These are phyloP conservation scores for Senecio squalidus DNA, from an alignment of 140 eudicot genomes.

Conservation along the genomic window DNA sequence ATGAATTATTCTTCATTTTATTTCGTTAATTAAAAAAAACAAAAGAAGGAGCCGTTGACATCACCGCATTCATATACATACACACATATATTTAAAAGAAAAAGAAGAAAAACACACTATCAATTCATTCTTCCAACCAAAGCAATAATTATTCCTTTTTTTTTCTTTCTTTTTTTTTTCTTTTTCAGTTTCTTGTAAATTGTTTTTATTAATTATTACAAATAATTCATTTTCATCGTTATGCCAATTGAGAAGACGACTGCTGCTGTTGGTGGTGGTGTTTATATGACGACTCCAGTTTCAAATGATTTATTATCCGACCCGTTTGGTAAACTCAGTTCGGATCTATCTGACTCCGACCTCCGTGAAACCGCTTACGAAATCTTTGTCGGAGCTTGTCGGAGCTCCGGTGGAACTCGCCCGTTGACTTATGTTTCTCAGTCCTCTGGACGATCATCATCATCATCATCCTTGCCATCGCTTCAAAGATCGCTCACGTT, in stretches of 20 bases:
- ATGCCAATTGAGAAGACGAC: conserved; percentile 24
- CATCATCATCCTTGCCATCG: conserved; percentile 26
- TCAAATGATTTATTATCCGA: conserved; percentile 24
- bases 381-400: conserved; percentile 77
- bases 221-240: not conserved
- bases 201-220: not conserved
- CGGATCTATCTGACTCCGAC: conserved; percentile 48
- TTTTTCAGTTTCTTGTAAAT: not conserved
- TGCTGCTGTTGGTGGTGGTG: too few relatives aligned
- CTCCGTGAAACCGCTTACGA: conserved; percentile 89
- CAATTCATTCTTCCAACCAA: not conserved
- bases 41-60: conserved; percentile 15
- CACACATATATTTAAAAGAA: too few relatives aligned
- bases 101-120: not conserved
- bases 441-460: conserved; percentile 26
- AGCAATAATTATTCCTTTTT: conserved; percentile 16
- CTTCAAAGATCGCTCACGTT: conserved; percentile 47
- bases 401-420: conserved; percentile 66
- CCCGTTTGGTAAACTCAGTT: conserved; percentile 53
- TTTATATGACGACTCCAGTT: conserved; percentile 11
- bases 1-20: too few relatives aligned
- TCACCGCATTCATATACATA: conserved; percentile 19
- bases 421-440: conserved; percentile 61
- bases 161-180: not conserved
- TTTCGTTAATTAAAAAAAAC: not conserved